Conservation (phyloP, 805 yeast species). For the Kodamaea laetipori region DNA sequence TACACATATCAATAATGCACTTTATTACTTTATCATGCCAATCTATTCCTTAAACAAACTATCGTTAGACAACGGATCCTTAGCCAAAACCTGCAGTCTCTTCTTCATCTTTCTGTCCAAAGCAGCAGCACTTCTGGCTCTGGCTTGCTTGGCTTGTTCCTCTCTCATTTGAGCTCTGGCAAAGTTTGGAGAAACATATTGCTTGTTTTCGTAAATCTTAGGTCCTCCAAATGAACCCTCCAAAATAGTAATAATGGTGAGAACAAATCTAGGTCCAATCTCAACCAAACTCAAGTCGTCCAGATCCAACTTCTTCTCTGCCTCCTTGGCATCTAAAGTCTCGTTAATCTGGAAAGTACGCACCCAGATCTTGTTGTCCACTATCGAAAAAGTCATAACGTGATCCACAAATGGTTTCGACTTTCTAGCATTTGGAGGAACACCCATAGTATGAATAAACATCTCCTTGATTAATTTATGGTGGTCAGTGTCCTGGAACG, state of each 20-base stretch:
- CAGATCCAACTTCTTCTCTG: slow-evolving; percentile 43
- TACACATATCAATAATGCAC: too few species aligned
- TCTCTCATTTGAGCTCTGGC: slow-evolving; percentile 87
- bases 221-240: slow-evolving; percentile 99
- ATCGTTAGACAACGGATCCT: slow-evolving; percentile 82
- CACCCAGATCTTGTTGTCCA: slow-evolving; percentile 93
- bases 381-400: slow-evolving; percentile 88
- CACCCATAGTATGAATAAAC: slow-evolving; percentile 81
- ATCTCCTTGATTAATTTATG: slow-evolving; percentile 77
- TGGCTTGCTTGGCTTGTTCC: slow-evolving; percentile 78
- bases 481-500: slow-evolving; percentile 69
- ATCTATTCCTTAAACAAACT: slow-evolving; percentile 62
- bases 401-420: slow-evolving; percentile 94
- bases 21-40: too few species aligned
- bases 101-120: slow-evolving; percentile 70
- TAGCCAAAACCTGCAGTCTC: slow-evolving; percentile 72
- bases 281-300: slow-evolving; percentile 81
- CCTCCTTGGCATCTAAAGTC: slow-evolving; percentile 59
- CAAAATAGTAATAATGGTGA: slow-evolving; percentile 85
- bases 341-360: slow-evolving; percentile 90
- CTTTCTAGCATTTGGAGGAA: slow-evolving; percentile 91
- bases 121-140: slow-evolving; percentile 76
- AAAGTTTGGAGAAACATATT: slow-evolving; percentile 93
- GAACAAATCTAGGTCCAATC: slow-evolving; percentile 94
- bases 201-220: slow-evolving; percentile 94